Percentiles rank a stretch among this genome's conserved stretches.
phyloP scores from a whole-genome alignment of 345 rosid species.

The Euphorbia tirucalli region DNA sequence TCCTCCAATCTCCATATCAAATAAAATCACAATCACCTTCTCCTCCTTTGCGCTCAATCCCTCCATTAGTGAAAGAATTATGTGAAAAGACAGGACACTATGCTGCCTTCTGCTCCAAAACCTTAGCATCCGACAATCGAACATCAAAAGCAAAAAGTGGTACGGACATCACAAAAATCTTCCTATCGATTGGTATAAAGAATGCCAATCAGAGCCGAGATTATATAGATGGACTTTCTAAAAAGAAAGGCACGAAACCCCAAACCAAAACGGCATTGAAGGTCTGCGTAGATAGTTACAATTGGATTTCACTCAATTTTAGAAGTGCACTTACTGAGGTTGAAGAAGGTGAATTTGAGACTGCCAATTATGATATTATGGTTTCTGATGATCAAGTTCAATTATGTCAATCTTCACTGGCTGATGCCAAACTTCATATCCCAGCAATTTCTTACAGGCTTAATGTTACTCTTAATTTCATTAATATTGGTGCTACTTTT shows the following conservation, averaged over 20 bases:
- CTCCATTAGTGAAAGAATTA: neutral
- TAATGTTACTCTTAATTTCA: neutral
- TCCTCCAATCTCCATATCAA: constrained; percentile 7
- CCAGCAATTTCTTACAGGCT: neutral
- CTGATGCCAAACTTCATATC: neutral
- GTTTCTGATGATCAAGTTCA: neutral
- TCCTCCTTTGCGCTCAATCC: too few species aligned
- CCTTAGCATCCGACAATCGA: neutral
- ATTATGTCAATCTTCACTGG: neutral
- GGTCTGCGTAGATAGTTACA: neutral
- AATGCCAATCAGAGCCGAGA: neutral
- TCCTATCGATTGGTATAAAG: neutral
- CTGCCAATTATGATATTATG: neutral
- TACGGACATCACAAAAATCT: neutral
- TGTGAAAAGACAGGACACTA: neutral
- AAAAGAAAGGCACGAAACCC: neutral
- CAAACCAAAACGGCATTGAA: neutral
- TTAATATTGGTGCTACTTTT: neutral
- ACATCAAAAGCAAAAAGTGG: neutral
- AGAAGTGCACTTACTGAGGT: constrained; percentile 1
- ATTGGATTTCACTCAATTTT: neutral
- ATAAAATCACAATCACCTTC: too few species aligned
- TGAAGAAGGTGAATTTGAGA: neutral
- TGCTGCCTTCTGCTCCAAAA: neutral
- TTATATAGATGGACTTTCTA: neutral